phyloP scores from a whole-genome alignment of 2,329 filamentous ascomycete genomes.

The Pyricularia pennisetigena region DNA sequence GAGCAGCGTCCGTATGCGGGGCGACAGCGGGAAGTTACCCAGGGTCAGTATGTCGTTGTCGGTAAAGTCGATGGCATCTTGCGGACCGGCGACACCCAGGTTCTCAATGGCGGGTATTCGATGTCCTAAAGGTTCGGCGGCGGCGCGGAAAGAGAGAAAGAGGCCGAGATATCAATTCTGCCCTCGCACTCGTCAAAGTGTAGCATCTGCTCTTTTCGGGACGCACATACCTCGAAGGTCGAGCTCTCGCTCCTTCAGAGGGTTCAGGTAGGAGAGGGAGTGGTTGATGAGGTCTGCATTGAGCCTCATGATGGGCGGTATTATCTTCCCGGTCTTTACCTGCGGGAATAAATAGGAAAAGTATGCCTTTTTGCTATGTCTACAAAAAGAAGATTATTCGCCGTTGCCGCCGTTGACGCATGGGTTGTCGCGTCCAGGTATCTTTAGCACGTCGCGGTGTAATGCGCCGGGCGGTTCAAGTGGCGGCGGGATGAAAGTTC shows the following conservation, averaged over 20 bases:
- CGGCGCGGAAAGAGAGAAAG: conserved; percentile 23
- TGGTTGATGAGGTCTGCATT: conserved; percentile 78
- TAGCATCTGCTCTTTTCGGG: conserved; percentile 92
- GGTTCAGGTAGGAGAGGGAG: conserved; percentile 97
- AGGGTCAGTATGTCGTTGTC: conserved; percentile 92
- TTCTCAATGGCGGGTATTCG: conserved; percentile 98
- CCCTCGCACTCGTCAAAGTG: conserved; percentile 49
- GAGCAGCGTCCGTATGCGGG: conserved; percentile 77
- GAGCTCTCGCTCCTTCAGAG: conserved; percentile 96
- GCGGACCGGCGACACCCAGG: conserved; percentile 84
- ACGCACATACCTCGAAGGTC: conserved; percentile 85
- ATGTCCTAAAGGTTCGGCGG: conserved; percentile 58
- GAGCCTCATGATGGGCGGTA: conserved; percentile 4
- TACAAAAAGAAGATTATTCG: background rate
- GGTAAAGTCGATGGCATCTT: conserved; percentile 96
- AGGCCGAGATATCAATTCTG: conserved; percentile 68
- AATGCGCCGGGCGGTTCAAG: background rate
- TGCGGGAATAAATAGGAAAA: background rate
- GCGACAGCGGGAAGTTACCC: conserved; percentile 86
- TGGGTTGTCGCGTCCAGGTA: background rate
- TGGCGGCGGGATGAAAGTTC: background rate
- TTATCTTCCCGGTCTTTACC: background rate
- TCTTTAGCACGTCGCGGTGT: background rate
- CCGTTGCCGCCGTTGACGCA: background rate
- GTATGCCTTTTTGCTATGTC: background rate